These are phyloP conservation scores for Salvia sclarea DNA, from an alignment of 305 asterid genomes.

Conservation along the genomic window DNA sequence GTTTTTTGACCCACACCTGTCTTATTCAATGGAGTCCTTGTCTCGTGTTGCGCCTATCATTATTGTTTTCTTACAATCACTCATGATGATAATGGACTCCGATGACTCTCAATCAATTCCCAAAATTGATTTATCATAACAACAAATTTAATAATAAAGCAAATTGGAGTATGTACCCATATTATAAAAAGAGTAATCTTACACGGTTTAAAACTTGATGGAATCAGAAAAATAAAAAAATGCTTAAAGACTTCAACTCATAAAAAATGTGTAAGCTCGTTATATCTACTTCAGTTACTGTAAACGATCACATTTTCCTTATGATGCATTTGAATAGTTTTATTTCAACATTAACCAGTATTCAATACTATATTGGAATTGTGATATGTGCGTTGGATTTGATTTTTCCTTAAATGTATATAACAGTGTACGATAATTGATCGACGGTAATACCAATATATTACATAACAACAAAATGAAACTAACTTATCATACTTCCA, in stretches of 20 bases:
- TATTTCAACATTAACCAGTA: too few species aligned
- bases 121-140: background rate
- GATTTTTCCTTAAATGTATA: too few species aligned
- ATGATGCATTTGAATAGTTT: too few species aligned
- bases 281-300: too few species aligned
- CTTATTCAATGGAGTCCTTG: conserved; percentile 2
- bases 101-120: background rate
- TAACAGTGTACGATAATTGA: too few species aligned
- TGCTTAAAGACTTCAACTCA: background rate
- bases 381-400: too few species aligned
- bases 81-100: background rate
- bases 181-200: background rate
- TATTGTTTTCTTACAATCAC: background rate
- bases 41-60: background rate
- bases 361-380: too few species aligned
- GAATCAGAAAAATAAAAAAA: background rate
- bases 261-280: background rate
- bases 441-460: too few species aligned
- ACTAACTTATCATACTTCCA: too few species aligned
- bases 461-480: too few species aligned
- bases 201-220: background rate
- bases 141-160: background rate
- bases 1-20: background rate
- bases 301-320: background rate
- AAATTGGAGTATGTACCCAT: background rate